These are phyloP conservation scores for Metschnikowia anglica DNA, from an alignment of 805 yeast genomes.

Conservation along the genomic window DNA sequence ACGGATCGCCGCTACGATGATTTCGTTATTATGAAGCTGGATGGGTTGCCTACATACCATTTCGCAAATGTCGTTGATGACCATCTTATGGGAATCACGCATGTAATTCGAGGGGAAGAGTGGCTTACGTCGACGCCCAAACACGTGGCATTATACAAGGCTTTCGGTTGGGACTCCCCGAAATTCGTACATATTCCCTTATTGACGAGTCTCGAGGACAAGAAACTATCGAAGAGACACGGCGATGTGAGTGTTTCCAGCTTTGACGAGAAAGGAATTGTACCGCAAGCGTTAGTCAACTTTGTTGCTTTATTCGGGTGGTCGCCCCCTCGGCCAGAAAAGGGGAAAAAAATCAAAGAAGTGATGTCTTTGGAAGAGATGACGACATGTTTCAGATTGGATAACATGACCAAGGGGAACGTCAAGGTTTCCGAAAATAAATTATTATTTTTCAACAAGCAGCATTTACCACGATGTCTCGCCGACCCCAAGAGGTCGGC, in stretches of 20 bases:
- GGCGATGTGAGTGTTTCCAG: conserved; percentile 75
- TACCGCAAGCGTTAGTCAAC: conserved; percentile 86
- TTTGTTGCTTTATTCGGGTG: conserved; percentile 92
- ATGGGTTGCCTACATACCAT: conserved; percentile 93
- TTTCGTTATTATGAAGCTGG: conserved; percentile 86
- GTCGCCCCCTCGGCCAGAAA: conserved; percentile 68
- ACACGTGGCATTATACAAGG: conserved; percentile 81
- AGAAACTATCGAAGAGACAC: conserved; percentile 81
- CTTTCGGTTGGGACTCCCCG: conserved; percentile 86
- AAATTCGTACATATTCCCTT: conserved; percentile 86
- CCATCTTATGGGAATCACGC: conserved; percentile 87
- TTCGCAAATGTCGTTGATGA: conserved; percentile 96
- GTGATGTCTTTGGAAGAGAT: conserved; percentile 53
- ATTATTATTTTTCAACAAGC: conserved; percentile 73
- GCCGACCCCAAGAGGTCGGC: conserved; percentile 34
- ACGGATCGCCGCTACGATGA: conserved; percentile 82
- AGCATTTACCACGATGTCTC: conserved; percentile 52
- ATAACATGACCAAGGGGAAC: conserved; percentile 85
- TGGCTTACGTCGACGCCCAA: conserved; percentile 97
- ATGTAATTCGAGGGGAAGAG: conserved; percentile 96
- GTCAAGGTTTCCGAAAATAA: conserved; percentile 86
- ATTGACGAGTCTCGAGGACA: conserved; percentile 67
- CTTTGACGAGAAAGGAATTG: conserved; percentile 57
- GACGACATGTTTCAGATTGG: conserved; percentile 55
- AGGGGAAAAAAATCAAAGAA: conserved; percentile 52